These are phyloP conservation scores for Passalora sequoiae DNA, from an alignment of 2,329 filamentous ascomycete genomes.

Conservation along the genomic window DNA sequence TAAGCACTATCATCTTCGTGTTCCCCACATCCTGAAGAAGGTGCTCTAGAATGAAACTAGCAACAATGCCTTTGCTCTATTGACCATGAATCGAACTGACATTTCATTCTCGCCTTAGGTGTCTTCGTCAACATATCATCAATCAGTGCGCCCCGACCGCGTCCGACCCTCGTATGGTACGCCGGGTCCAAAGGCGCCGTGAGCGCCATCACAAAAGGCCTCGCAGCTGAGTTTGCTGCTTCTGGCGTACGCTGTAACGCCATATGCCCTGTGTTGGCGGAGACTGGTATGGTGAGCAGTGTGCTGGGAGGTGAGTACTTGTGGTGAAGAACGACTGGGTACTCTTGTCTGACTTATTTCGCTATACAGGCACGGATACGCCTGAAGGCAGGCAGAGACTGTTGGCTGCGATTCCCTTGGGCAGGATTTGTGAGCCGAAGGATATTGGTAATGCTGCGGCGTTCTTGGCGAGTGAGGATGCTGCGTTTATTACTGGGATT, in stretches of 20 bases:
- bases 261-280: conserved; percentile 27
- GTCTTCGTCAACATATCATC: conserved; percentile 30
- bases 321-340: too few species aligned
- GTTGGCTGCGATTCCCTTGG: conserved; percentile 24
- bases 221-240: conserved; percentile 28
- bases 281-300: conserved; percentile 26
- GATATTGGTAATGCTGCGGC: conserved; percentile 27
- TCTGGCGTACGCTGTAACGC: conserved; percentile 26
- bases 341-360: too few species aligned
- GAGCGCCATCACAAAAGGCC: conserved; percentile 20
- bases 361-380: conserved; percentile 18
- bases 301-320: conserved; percentile 27
- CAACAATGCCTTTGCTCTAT: too few species aligned
- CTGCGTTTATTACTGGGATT: conserved; percentile 25
- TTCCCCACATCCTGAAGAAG: too few species aligned
- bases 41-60: too few species aligned
- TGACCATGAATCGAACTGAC: too few species aligned
- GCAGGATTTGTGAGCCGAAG: conserved; percentile 22
- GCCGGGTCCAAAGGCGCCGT: conserved; percentile 29
- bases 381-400: conserved; percentile 14
- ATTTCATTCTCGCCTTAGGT: too few species aligned
- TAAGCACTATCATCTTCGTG: too few species aligned
- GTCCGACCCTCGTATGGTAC: conserved; percentile 31
- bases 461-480: conserved; percentile 30
- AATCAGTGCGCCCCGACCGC: conserved; percentile 24